Evolutionary conservation across 306 rosid species (phyloP).

Genomic region (Rubus idaeus): DNA sequence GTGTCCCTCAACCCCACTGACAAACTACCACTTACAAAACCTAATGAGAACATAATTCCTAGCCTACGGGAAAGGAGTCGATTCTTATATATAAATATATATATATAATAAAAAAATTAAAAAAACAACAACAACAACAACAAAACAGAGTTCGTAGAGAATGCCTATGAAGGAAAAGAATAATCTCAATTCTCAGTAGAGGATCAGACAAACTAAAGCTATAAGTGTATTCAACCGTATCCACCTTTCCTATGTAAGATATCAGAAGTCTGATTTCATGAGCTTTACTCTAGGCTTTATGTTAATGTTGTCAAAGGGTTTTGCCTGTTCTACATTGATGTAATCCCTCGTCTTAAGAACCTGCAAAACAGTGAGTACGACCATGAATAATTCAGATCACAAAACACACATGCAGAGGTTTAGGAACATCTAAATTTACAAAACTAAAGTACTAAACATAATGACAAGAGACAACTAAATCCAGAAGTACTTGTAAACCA

Average conservation of each 20-base stretch:
- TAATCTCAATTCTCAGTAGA: slow-evolving; percentile 36
- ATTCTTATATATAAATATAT: background rate
- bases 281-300: slow-evolving; percentile 78
- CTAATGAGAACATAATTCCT: slow-evolving; percentile 42
- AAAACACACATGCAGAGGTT: background rate
- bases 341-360: slow-evolving; percentile 98
- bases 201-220: slow-evolving; percentile 41
- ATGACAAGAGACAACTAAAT: background rate
- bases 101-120: no score
- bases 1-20: slow-evolving; percentile 35
- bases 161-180: slow-evolving; percentile 37
- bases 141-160: slow-evolving; percentile 12
- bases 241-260: slow-evolving; percentile 52
- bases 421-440: background rate
- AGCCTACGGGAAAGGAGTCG: slow-evolving; percentile 22
- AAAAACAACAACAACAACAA: background rate
- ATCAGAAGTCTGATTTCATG: slow-evolving; percentile 85
- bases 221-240: slow-evolving; percentile 44
- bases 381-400: background rate
- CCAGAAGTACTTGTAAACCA: background rate
- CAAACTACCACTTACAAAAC: slow-evolving; percentile 47
- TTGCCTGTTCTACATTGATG: slow-evolving; percentile 78
- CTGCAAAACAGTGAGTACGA: slow-evolving; percentile 44
- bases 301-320: slow-evolving; percentile 63
- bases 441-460: background rate